Base-by-base conservation (phyloP, 176 grass and related monocot genomes). In the Thinopyrum elongatum region DNA sequence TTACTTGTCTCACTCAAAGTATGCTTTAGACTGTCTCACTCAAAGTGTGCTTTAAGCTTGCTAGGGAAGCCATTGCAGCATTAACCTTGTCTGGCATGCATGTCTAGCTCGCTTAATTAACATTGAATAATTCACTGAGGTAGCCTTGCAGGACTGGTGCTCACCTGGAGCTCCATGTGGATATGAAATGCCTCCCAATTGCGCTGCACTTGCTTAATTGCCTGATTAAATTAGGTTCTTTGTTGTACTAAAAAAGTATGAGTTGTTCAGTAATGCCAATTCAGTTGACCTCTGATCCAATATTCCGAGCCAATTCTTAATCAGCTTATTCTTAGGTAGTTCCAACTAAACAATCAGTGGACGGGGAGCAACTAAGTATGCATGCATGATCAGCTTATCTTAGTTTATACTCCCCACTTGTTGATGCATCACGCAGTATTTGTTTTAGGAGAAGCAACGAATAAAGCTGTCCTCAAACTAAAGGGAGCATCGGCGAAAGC, bases 401-500 rank as follows among this genome's bases (percentile, higher is more conserved):
- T 58, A 58, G 53, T 70, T 38, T 71, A 72, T 72, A 41, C n/a
- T n/a, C n/a, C n/a, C n/a, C 77, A 65, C 63, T 78, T 55, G 34
- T 31, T 26, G 3, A 25, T 26, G 41, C 55, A 47, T 65, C 27
- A 38, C 9, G 13, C 7, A 27, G 63, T n/a, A 38, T 70, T 61
- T 79, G 34, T 71, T 82, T 83, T 83, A 74, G 74, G 65, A 59
- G 84, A 87, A 79, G 89, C 80, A 87, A 90, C 65, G 89, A 83
- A 87, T 90, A 90, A 90, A 90, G 88, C 2, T 28, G 27, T 29
- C 16, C 58, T 30, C 31, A 21, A 26, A 28, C 27, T 28, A 76
- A 58, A 33, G 73, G 72, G 65, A 70, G 30, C 62, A 47, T 79
- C 80, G 71, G 65, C 53, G 13, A 90, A 79, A 90, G 80, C 21